Evolutionary conservation across 2,329 filamentous ascomycete genomes (phyloP).

Genomic region (Ceratocystiopsis minuta): DNA sequence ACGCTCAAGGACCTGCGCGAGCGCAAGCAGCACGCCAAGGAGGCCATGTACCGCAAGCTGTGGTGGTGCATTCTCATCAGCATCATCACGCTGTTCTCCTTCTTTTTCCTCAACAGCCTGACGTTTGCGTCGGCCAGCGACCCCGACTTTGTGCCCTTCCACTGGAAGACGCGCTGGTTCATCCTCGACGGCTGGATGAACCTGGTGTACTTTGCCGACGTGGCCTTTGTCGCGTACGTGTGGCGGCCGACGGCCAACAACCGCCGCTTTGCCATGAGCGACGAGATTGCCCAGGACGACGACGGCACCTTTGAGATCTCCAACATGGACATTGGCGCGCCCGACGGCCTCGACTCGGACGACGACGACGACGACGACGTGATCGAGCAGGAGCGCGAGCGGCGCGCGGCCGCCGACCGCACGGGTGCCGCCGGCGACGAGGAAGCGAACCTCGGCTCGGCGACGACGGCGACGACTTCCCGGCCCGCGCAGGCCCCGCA

Average conservation of each 20-base stretch:
- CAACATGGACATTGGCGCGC: conserved; percentile 75
- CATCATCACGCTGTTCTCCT: conserved; percentile 89
- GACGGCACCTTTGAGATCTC: conserved; percentile 90
- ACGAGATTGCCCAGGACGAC: conserved; percentile 96
- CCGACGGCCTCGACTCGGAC: conserved; percentile 43
- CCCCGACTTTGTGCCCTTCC: conserved; percentile 81
- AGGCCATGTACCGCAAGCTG: conserved; percentile 90
- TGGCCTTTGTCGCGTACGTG: conserved; percentile 82
- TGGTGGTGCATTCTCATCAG: conserved; percentile 94
- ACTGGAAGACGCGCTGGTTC: conserved; percentile 98
- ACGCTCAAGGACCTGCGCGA: conserved; percentile 95
- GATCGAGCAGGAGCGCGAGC: conserved; percentile 21
- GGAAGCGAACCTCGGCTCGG: conserved; percentile 5
- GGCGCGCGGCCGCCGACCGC: conserved; percentile 6
- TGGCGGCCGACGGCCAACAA: conserved; percentile 97
- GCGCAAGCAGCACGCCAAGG: conserved; percentile 84
- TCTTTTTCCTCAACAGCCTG: conserved; percentile 98
- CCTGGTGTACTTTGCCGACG: conserved; percentile 85
- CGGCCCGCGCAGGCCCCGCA: conserved; percentile 10
- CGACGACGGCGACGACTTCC: background rate
- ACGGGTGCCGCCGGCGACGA: conserved; percentile 21
- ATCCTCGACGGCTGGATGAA: conserved; percentile 95
- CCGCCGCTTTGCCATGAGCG: conserved; percentile 93
- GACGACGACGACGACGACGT: conserved; percentile 33
- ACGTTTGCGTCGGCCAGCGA: conserved; percentile 74